phyloP scores from a whole-genome alignment of 495 filamentous ascomycete species.

The Wilcoxina mikolae region DNA sequence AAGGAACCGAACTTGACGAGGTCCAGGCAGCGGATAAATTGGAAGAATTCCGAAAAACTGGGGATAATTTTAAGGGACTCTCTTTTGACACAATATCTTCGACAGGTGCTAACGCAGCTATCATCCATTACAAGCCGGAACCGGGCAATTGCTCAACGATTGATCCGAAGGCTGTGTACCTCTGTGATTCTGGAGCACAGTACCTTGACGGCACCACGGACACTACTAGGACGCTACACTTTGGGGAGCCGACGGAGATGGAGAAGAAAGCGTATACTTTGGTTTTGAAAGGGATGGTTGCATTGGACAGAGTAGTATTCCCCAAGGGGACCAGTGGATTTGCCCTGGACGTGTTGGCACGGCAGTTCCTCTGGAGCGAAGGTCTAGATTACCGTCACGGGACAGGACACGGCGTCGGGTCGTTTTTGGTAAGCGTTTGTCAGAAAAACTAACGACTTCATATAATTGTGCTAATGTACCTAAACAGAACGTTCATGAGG shows the following conservation, averaged over 20 bases:
- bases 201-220: conserved; percentile 95
- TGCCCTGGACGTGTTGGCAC: conserved; percentile 74
- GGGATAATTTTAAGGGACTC: conserved; percentile 73
- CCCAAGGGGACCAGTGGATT: conserved; percentile 92
- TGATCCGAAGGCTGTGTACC: conserved; percentile 75
- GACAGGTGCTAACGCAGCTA: conserved; percentile 83
- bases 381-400: conserved; percentile 94
- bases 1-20: conserved; percentile 58
- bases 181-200: conserved; percentile 94
- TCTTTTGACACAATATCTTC: conserved; percentile 96
- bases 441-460: neutral
- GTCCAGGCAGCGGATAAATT: conserved; percentile 83
- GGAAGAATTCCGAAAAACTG: conserved; percentile 63
- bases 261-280: conserved; percentile 89
- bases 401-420: conserved; percentile 92
- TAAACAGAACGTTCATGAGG: conserved; percentile 95
- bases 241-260: conserved; percentile 67
- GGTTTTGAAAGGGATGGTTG: conserved; percentile 92
- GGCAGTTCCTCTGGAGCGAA: conserved; percentile 83
- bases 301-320: conserved; percentile 72
- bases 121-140: conserved; percentile 96
- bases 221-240: conserved; percentile 86
- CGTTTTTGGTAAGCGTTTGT: conserved; percentile 44
- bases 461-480: conserved; percentile 4
- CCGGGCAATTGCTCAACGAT: conserved; percentile 66